phyloP scores from a whole-genome alignment of 73 alveolate genomes.

The Blepharisma stoltei region DNA sequence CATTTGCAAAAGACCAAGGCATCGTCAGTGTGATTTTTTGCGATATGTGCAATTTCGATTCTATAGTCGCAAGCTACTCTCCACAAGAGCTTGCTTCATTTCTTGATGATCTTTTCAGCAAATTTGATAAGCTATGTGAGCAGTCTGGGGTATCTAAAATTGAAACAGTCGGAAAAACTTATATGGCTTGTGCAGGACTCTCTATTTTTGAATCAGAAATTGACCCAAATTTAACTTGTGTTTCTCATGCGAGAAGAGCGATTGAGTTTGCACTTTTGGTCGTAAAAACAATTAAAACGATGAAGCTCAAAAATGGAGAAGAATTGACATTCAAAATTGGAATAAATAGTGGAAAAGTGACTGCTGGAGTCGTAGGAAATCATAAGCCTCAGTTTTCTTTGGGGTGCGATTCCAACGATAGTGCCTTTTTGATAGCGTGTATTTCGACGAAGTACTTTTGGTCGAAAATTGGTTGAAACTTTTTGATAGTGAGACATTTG shows the following conservation, averaged over 20 bases:
- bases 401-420: too few species aligned
- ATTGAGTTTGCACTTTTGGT: not conserved
- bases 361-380: conserved; percentile 98
- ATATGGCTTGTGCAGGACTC: conserved; percentile 84
- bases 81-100: conserved; percentile 50
- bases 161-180: conserved; percentile 85
- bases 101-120: conserved; percentile 63
- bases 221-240: conserved; percentile 34
- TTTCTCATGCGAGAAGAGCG: conserved; percentile 11
- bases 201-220: conserved; percentile 50
- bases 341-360: conserved; percentile 93
- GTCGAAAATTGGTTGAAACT: too few species aligned
- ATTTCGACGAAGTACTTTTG: too few species aligned
- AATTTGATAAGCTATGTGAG: conserved; percentile 68
- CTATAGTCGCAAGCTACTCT: conserved; percentile 45
- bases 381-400: conserved; percentile 97
- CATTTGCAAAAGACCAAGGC: conserved; percentile 67
- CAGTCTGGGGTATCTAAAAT: conserved; percentile 50
- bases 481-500: too few species aligned
- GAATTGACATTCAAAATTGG: conserved; percentile 80
- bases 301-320: not conserved
- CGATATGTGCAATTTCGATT: conserved; percentile 70
- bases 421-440: too few species aligned
- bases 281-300: not conserved
- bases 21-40: conserved; percentile 68